Percentiles rank a stretch among this genome's conserved stretches.
Conservation (phyloP, 2,329 filamentous ascomycete species). For the Colletotrichum navitas region DNA sequence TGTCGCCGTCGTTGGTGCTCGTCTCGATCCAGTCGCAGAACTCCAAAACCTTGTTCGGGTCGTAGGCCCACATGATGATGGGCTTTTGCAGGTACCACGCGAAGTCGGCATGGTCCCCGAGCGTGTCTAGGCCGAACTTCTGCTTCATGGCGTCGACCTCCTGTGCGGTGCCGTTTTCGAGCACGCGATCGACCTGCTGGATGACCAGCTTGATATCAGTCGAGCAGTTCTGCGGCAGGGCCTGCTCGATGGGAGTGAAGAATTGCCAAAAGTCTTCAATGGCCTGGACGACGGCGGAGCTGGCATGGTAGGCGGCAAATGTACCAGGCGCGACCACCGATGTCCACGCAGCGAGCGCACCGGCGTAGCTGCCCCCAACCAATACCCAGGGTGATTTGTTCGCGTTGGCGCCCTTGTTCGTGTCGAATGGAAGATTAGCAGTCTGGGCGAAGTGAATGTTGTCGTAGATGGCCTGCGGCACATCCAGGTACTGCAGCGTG, state of each 20-base stretch:
- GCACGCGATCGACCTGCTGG: conserved; percentile 59
- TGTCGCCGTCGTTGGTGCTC: conserved; percentile 7
- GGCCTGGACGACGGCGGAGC: conserved; percentile 62
- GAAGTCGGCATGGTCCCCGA: conserved; percentile 32
- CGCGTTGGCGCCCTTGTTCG: conserved; percentile 46
- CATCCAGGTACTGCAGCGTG: conserved; percentile 35
- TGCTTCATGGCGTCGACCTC: conserved; percentile 32
- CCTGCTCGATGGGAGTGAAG: conserved; percentile 59
- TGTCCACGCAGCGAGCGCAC: conserved; percentile 63
- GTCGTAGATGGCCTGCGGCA: conserved; percentile 38
- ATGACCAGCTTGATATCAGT: conserved; percentile 60
- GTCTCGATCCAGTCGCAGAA: conserved; percentile 34
- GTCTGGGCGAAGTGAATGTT: conserved; percentile 41
- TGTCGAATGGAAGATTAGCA: conserved; percentile 56
- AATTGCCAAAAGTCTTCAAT: conserved; percentile 62
- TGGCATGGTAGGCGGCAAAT: conserved; percentile 64
- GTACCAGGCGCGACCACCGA: conserved; percentile 60
- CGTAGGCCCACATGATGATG: conserved; percentile 18
- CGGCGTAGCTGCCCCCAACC: conserved; percentile 64
- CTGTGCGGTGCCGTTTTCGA: conserved; percentile 40
- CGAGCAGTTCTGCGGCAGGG: conserved; percentile 54
- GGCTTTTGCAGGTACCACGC: conserved; percentile 19
- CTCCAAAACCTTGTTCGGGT: conserved; percentile 1
- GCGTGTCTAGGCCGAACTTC: conserved; percentile 25
- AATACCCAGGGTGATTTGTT: conserved; percentile 64